Percentiles rank a stretch among this genome's conserved stretches.
Evolutionary conservation across 345 rosid genomes (phyloP).

Genomic region (Pelargonium nanum): DNA sequence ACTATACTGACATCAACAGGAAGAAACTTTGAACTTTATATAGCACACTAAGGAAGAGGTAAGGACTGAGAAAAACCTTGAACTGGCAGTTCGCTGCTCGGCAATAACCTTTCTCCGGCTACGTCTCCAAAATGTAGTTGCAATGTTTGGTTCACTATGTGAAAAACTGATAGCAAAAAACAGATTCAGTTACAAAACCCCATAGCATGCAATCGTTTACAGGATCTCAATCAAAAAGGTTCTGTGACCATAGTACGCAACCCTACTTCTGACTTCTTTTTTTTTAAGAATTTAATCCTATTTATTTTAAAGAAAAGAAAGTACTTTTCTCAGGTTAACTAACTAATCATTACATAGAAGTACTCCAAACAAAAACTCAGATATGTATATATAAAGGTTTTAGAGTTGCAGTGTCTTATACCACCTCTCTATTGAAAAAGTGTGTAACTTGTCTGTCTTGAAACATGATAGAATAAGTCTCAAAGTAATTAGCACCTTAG

Average conservation of each 20-base stretch:
- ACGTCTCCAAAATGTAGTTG: slow-evolving; percentile 77
- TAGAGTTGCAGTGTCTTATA: not conserved
- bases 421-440: not conserved
- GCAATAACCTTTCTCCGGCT: slow-evolving; percentile 82
- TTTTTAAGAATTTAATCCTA: too few species aligned
- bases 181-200: not conserved
- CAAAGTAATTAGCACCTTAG: slow-evolving; percentile 39
- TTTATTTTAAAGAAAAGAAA: too few species aligned
- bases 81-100: slow-evolving; percentile 90
- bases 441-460: not conserved
- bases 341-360: too few species aligned
- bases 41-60: slow-evolving; percentile 4
- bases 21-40: not conserved
- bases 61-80: slow-evolving; percentile 53
- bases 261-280: too few species aligned
- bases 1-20: not conserved
- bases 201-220: not conserved
- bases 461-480: not conserved
- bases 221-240: not conserved
- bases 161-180: slow-evolving; percentile 39
- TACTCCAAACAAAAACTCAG: too few species aligned
- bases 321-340: too few species aligned
- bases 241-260: not conserved
- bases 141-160: slow-evolving; percentile 89
- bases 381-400: too few species aligned